Evolutionary conservation across 148 eudicot species (phyloP).

Genomic region (Diospyros lotus): DNA sequence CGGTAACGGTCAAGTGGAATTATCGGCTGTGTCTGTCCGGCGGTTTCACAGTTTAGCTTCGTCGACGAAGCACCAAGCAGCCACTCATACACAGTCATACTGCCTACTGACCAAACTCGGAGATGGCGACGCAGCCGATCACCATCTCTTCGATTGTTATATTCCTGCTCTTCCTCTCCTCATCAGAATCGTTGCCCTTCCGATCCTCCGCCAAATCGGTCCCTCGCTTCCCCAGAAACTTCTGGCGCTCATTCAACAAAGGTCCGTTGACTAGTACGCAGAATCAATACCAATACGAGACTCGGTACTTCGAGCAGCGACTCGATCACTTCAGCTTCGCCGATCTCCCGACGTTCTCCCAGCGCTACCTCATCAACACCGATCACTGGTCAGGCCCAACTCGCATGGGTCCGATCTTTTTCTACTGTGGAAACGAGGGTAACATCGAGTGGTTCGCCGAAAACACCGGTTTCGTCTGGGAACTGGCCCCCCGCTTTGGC

Average conservation of each 20-base stretch:
- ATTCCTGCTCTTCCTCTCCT: slow-evolving; percentile 8
- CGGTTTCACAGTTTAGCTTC: no score
- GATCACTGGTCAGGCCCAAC: slow-evolving; percentile 63
- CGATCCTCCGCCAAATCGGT: slow-evolving; percentile 14
- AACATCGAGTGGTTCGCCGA: slow-evolving; percentile 83
- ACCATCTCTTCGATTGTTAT: neutral
- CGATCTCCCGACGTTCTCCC: slow-evolving; percentile 48
- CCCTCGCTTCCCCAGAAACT: slow-evolving; percentile 45
- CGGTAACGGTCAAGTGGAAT: no score
- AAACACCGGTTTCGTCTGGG: slow-evolving; percentile 83
- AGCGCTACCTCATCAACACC: slow-evolving; percentile 55
- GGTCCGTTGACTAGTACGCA: neutral
- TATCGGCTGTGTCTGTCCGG: no score
- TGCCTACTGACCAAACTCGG: neutral
- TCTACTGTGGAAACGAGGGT: slow-evolving; percentile 91
- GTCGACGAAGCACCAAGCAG: no score
- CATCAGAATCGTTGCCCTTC: neutral
- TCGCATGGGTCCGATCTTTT: slow-evolving; percentile 59
- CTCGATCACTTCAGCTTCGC: slow-evolving; percentile 79
- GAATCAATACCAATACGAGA: slow-evolving; percentile 47
- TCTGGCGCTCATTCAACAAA: slow-evolving; percentile 24
- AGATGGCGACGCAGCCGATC: slow-evolving; percentile 5
- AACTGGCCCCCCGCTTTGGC: slow-evolving; percentile 66
- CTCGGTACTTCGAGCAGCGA: slow-evolving; percentile 48
- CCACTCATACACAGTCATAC: no score